Base-by-base conservation (phyloP, 2,329 filamentous ascomycete species). In the Capronia epimyces region DNA sequence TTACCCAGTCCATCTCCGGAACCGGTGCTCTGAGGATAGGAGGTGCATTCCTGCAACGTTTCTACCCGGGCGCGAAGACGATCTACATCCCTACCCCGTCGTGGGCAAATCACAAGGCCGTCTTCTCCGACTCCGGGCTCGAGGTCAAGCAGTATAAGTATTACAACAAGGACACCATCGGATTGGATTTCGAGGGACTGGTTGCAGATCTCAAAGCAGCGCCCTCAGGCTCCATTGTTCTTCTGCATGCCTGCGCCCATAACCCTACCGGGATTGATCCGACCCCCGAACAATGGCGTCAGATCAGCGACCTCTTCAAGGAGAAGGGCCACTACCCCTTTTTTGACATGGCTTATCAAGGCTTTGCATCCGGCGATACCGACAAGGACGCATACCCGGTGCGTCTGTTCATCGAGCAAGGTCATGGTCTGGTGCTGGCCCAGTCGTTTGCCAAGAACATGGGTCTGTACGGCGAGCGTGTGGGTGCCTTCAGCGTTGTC, bases 401-500 rank as follows among this genome's bases (percentile, higher is more conserved):
- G 61, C 84, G 93, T 62, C 79, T 96, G 79, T 98, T 98, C 70
- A 83, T 96, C 69, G 80, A 89, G 74, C 77, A 96, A 75, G 91
- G 91, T 64, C 89, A 95, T 77, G 82, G 89, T 67, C 82, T 93
- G 67, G 84, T 83, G 67, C 82, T 97, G 58, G 85, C 87, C 65
- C 91, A 97, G 77, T 93, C 87, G 47, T 97, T 97, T 71, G 91
- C 91, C 70, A 97, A 97, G 86, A 98, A 98, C 82, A 97, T 98
- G 91, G 93, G 93, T 75, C 87, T 98, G 57, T 97, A 98, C 69
- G 93, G 93, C 68, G 93, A 98, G 80, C 91, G 93, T 75, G 89
- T 95, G 55, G 93, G 93, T 67, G 90, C 90, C 60, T 97, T 98
- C 81, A 95, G 89, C 63, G 80, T 97, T 62, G 86, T 96, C 64